phyloP scores from a whole-genome alignment of 1,284 basidiomycete species.

The Moniliophthora roreri region DNA sequence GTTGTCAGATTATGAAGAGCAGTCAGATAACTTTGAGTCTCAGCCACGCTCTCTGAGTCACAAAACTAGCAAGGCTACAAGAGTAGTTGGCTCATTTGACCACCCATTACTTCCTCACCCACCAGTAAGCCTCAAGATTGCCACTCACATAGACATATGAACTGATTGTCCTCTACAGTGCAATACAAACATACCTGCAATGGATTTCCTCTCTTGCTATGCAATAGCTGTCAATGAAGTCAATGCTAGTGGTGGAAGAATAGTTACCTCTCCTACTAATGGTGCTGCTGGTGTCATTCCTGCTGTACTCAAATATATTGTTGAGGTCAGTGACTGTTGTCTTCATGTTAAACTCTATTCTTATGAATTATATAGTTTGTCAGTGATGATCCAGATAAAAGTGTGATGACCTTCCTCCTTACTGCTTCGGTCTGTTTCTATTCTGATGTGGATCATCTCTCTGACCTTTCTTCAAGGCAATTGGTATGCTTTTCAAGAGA shows the following conservation, averaged over 20 bases:
- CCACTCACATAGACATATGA: conserved; percentile 6
- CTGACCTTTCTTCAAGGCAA: conserved; percentile 48
- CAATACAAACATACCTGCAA: conserved; percentile 85
- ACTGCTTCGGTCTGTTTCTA: conserved; percentile 67
- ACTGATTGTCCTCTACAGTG: conserved; percentile 43
- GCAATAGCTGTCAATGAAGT: conserved; percentile 91
- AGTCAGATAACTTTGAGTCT: not conserved
- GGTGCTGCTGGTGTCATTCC: conserved; percentile 92
- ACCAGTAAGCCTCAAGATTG: conserved; percentile 48
- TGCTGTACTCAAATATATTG: conserved; percentile 84
- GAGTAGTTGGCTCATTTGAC: conserved; percentile 76
- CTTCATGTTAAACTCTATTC: not conserved
- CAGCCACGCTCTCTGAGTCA: conserved; percentile 6
- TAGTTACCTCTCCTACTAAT: conserved; percentile 93
- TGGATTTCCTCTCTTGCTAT: conserved; percentile 93
- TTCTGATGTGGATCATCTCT: conserved; percentile 4
- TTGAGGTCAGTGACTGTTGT: conserved; percentile 53
- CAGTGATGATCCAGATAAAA: conserved; percentile 86
- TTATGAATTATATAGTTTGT: conserved; percentile 58
- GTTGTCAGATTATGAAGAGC: conserved; percentile 8
- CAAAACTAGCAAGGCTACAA: conserved; percentile 36
- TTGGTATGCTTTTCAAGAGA: conserved; percentile 97
- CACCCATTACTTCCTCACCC: conserved; percentile 85
- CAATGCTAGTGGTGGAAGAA: conserved; percentile 89
- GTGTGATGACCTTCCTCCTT: conserved; percentile 82